Evolutionary conservation across 2,329 filamentous ascomycete genomes (phyloP).

Genomic region (Phialophora chinensis): DNA sequence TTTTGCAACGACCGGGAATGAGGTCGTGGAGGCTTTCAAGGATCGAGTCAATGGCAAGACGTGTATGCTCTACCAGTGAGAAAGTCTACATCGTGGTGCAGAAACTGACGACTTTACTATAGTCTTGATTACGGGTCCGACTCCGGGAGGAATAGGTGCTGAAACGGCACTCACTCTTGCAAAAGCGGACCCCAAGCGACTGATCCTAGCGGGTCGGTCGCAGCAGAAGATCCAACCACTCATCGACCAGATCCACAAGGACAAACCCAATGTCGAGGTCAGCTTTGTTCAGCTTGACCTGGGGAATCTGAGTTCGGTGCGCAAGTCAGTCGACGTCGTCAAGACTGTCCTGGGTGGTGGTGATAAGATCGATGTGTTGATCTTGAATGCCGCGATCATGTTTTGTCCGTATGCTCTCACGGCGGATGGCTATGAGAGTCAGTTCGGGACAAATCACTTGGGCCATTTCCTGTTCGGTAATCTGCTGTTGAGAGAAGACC

Average conservation of each 20-base stretch:
- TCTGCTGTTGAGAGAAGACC: slow-evolving; percentile 44
- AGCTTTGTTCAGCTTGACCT: slow-evolving; percentile 36
- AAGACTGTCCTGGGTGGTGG: slow-evolving; percentile 43
- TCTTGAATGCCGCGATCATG: slow-evolving; percentile 55
- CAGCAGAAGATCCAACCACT: slow-evolving; percentile 40
- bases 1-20: slow-evolving; percentile 41
- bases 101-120: neutral
- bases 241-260: slow-evolving; percentile 37
- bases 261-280: slow-evolving; percentile 23
- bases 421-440: slow-evolving; percentile 48
- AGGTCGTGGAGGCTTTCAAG: slow-evolving; percentile 44
- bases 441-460: slow-evolving; percentile 49
- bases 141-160: slow-evolving; percentile 40
- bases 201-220: slow-evolving; percentile 42
- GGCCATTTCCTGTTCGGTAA: slow-evolving; percentile 51
- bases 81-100: neutral
- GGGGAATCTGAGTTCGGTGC: slow-evolving; percentile 32
- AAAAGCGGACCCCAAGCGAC: slow-evolving; percentile 38
- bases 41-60: slow-evolving; percentile 43
- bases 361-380: slow-evolving; percentile 48
- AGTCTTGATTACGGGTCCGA: slow-evolving; percentile 43
- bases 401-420: slow-evolving; percentile 39
- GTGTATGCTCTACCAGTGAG: slow-evolving; percentile 35
- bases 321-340: slow-evolving; percentile 39
- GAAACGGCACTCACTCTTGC: slow-evolving; percentile 42